Evolutionary conservation across 176 grass and related monocot genomes (phyloP).

Genomic region (Oryza officinalis): DNA sequence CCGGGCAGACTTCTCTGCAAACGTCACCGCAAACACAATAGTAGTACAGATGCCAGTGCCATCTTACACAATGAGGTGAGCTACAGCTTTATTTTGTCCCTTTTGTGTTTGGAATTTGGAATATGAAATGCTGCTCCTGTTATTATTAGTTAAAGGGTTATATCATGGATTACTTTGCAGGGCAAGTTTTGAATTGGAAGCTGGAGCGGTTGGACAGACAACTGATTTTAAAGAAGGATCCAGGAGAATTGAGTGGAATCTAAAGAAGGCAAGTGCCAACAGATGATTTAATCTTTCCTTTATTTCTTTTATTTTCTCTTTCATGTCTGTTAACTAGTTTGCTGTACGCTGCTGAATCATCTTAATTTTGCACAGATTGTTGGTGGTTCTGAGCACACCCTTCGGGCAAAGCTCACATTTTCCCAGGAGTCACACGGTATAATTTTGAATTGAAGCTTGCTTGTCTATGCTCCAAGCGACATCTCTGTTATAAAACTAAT

Average conservation of each 20-base stretch:
- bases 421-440: constrained; percentile 93
- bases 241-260: constrained; percentile 92
- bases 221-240: constrained; percentile 96
- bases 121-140: neutral
- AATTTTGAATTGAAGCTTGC: constrained; percentile 7
- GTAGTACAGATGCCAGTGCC: constrained; percentile 95
- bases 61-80: constrained; percentile 80
- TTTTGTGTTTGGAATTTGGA: neutral
- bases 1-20: constrained; percentile 90
- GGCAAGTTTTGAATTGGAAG: constrained; percentile 95
- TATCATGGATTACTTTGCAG: constrained; percentile 43
- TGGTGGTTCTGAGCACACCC: constrained; percentile 93
- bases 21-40: constrained; percentile 89
- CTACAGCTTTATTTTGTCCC: constrained; percentile 19
- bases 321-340: neutral
- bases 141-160: constrained; percentile 17
- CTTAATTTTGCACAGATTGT: constrained; percentile 62
- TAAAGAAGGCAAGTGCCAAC: constrained; percentile 83
- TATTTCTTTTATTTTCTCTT: neutral
- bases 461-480: constrained; percentile 17
- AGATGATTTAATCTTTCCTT: neutral
- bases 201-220: constrained; percentile 83
- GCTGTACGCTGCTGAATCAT: constrained; percentile 14
- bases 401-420: constrained; percentile 98
- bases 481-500: neutral